Evolutionary conservation across 345 rosid genomes (phyloP), one percentile per base, ranked within the genome.

Genomic region (Conringia planisiliqua): DNA sequence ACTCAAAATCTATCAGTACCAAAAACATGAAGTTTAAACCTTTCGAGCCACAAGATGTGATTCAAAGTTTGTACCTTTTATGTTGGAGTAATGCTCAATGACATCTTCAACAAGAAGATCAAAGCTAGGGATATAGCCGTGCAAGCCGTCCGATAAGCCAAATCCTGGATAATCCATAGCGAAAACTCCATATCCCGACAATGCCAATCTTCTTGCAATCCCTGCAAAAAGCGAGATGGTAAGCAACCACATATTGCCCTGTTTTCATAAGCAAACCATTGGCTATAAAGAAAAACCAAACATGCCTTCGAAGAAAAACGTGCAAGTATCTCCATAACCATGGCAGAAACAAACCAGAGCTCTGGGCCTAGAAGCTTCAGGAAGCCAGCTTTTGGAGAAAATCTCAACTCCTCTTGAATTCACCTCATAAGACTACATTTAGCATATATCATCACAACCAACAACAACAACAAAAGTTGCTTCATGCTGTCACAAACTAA

Each of bases 271-370:
- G 30, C 22, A 55, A 44, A 39, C 22, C 10, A 26, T 29, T 59
- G 20, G 24, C 9, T 22, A 63, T 0, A 13, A 26, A 14, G 3
- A 30, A 20, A 12, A 9, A 55, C 57, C 5, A 70, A 52, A 81
- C 85, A 69, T 84, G 77, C 99, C 99, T 96, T 96, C 97, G 48
- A 77, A 85, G 85, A 92, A 92, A 82, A 96, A 96, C 1, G 99
- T 88, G 86, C 98, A 92, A 62, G 94, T 90, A 82, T 96, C 99
- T 77, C 90, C 99, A 79, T 96, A 96, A 75, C 98, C 99, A 82
- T 96, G 98, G 76, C 99, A 96, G 78, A 61, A 86, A 72, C 84
- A 96, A 76, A 96, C 85, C 71, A 87, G 70, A 68, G 96, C 99
- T 75, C 81, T 90, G 4, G 90, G 97, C 33, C 8, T 57, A 66